phyloP scores from a whole-genome alignment of 2,329 filamentous ascomycete genomes.

The Apiospora kogelbergensis region DNA sequence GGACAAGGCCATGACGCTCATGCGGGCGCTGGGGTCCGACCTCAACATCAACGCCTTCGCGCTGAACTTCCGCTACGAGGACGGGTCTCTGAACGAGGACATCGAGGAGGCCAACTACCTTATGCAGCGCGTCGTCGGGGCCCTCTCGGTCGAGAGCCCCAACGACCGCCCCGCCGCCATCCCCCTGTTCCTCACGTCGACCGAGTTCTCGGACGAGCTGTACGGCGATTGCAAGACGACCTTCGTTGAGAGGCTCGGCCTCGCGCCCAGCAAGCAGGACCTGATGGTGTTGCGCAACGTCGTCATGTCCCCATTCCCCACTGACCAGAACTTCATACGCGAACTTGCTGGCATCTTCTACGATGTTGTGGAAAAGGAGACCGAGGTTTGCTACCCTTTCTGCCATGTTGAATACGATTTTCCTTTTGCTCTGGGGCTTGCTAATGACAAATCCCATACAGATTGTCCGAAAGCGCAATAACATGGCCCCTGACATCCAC shows the following conservation, averaged over 20 bases:
- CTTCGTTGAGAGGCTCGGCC: constrained; percentile 41
- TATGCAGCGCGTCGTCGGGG: constrained; percentile 43
- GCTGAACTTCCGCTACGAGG: constrained; percentile 40
- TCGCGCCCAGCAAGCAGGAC: constrained; percentile 32
- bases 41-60: constrained; percentile 47
- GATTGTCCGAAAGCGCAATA: constrained; percentile 36
- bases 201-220: constrained; percentile 37
- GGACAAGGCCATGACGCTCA: constrained; percentile 35
- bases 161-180: constrained; percentile 39
- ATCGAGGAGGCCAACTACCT: constrained; percentile 49
- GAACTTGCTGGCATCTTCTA: constrained; percentile 35
- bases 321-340: constrained; percentile 38
- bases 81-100: constrained; percentile 41
- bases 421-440: too few species aligned
- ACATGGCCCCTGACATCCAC: constrained; percentile 32
- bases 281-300: constrained; percentile 48
- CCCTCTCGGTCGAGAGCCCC: constrained; percentile 40
- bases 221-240: constrained; percentile 41
- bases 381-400: constrained; percentile 15
- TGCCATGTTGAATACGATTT: too few species aligned
- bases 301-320: constrained; percentile 46
- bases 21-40: constrained; percentile 44
- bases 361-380: constrained; percentile 29
- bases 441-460: constrained; percentile 13
- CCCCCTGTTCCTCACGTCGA: constrained; percentile 45